Evolutionary conservation across 225 moss, liverwort and hornwort species (phyloP), one percentile per base, ranked within the genome.

Genomic region (Pseudoscleropodium purum): DNA sequence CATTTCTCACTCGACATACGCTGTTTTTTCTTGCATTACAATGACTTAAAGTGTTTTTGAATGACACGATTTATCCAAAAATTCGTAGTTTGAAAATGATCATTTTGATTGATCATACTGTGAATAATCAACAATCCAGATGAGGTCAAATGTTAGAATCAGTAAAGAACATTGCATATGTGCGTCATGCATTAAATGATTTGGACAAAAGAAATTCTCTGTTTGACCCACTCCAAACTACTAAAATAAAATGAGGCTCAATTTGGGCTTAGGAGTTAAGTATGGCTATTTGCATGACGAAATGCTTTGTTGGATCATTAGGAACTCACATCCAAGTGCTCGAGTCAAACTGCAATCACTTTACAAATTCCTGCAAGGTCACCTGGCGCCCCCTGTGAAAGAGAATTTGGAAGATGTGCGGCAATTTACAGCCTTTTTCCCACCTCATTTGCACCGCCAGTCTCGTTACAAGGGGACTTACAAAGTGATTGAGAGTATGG

Each of bases 401-500:
- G 98, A 99, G 91, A 95, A 93, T 30, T 56, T 99, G 61, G 98
- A 97, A 91, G 98, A 99, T 85, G 95, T 95, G 51, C 92, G 98
- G 64, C 98, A 99, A 89, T 99, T 99, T 78, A 96, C 96, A 18
- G 96, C 94, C 65, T 97, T 99, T 75, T 99, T 97, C 51, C 96
- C 97, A 59, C 95, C 95, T 13, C 96, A 96, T 70, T 92, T 99
- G 91, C 98, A 99, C 90, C 94, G 96, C 64, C 98, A 99, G 77
- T 94, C 97, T 56, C 94, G 98, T n/a, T 99, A 96, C 85, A 99
- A 99, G 88, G 98, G 98, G 33, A 99, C 98, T 11, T 99, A 97
- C 87, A 99, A 99, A 93, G 98, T 99, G 47, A 96, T 99, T 41
- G 98, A 99, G 93, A 99, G 97, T 77, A 94, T 99, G 87, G 95